These are phyloP conservation scores for Oryza glumipatula DNA, from an alignment of 176 grass and related monocot species.

Conservation along the genomic window DNA sequence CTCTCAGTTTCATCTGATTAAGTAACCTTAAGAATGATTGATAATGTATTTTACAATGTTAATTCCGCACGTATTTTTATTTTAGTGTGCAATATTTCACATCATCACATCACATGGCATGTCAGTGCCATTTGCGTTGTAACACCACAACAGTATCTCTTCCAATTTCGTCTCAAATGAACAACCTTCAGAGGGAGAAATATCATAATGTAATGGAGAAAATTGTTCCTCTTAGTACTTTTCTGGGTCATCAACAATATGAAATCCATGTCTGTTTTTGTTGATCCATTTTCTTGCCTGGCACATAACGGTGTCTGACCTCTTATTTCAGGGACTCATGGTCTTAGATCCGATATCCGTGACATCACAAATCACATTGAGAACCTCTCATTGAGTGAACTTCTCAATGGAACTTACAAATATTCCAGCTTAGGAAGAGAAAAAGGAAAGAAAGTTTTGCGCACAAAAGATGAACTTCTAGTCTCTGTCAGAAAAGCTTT, in stretches of 20 bases:
- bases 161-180: conserved; percentile 13
- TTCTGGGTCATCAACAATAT: not conserved
- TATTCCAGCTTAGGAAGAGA: conserved; percentile 73
- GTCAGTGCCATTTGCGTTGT: not conserved
- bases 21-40: not conserved
- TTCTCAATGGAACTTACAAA: conserved; percentile 77
- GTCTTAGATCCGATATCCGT: conserved; percentile 78
- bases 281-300: conserved; percentile 23
- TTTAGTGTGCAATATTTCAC: not conserved
- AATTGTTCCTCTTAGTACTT: conserved; percentile 14
- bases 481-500: conserved; percentile 70
- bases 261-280: not conserved
- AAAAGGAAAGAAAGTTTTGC: conserved; percentile 72
- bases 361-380: conserved; percentile 82
- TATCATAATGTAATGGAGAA: conserved; percentile 12
- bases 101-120: not conserved
- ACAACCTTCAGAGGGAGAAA: conserved; percentile 20
- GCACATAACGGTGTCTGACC: conserved; percentile 35
- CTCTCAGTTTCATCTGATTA: not conserved
- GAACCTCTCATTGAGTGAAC: conserved; percentile 68
- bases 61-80: not conserved
- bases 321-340: conserved; percentile 70
- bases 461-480: conserved; percentile 65
- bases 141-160: not conserved
- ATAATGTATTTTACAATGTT: not conserved